Evolutionary conservation across 2,329 filamentous ascomycete species (phyloP).

Genomic region (Xylariaceae sp.): DNA sequence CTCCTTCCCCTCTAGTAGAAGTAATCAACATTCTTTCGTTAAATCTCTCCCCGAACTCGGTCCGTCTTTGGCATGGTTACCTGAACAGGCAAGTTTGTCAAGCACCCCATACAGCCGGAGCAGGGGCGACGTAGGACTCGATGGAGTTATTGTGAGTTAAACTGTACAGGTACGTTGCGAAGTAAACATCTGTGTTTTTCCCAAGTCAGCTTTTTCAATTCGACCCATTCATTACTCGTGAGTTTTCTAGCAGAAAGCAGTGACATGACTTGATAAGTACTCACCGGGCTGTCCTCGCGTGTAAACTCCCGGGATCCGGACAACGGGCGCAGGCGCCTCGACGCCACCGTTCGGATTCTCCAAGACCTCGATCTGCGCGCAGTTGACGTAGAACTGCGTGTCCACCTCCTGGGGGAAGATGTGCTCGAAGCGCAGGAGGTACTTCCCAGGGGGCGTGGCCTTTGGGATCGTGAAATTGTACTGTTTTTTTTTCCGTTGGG

Average conservation of each 20-base stretch:
- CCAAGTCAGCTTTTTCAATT: background rate
- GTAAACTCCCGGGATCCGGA: constrained; percentile 5
- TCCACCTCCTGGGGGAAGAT: background rate
- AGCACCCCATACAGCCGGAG: constrained; percentile 1
- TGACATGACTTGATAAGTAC: too few relatives aligned
- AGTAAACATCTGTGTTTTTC: constrained; percentile 1
- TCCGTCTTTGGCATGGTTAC: too few relatives aligned
- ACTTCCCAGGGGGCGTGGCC: constrained; percentile 4
- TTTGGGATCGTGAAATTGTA: constrained; percentile 6
- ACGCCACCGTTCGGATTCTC: background rate
- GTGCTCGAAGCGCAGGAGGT: constrained; percentile 6
- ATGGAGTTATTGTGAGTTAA: background rate
- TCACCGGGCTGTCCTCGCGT: constrained; percentile 1
- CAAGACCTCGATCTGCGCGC: constrained; percentile 5
- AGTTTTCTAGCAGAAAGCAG: too few relatives aligned
- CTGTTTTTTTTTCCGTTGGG: too few relatives aligned
- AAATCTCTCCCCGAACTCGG: too few relatives aligned
- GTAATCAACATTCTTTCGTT: too few relatives aligned
- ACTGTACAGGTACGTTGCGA: background rate
- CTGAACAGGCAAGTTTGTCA: too few relatives aligned
- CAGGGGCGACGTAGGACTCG: background rate
- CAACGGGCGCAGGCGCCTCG: background rate
- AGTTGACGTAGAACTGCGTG: constrained; percentile 4
- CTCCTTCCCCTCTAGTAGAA: too few relatives aligned
- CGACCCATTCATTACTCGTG: background rate